Base-by-base conservation (phyloP, 148 eudicot species). In the Amaranthus palmeri region DNA sequence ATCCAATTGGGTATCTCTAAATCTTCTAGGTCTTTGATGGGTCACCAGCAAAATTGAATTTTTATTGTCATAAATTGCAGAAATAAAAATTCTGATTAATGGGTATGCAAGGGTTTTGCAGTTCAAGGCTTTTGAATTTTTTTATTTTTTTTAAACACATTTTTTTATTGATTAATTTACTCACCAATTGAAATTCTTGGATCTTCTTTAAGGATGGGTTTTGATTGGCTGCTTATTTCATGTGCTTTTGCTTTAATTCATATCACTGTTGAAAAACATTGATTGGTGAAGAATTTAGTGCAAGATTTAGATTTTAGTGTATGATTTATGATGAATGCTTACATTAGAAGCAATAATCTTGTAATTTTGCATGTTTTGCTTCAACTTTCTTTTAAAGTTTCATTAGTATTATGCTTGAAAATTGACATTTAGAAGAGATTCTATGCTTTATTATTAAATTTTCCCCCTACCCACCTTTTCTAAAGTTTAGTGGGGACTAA, bases 301-400 rank as follows among this genome's bases (percentile, higher is more conserved):
- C 69, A 25, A 25, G 36, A 25, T 69, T 60, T 44, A 57, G 43
- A 51, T 48, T 9, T 48, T 18, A 41, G 54, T 67, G 50, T 51
- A 72, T 58, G 67, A 69, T 69, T 61, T 40, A 56, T 14, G 56
- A 42, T 5, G n/a, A 45, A 72, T 41, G 12, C 9, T 18, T 75
- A 47, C 60, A 48, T 60, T 58, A 53, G 76, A 80, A 75, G 79
- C 74, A 75, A 80, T 75, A 54, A 75, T 80, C 67, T 65, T 61
- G 61, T 61, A 72, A 4, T 40, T 50, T 60, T 64, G 15, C 56
- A 46, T 73, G 56, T 76, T 53, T 25, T 70, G 64, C 12, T 45
- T 47, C 52, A 42, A 41, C 66, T 66, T 51, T 8, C 50, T 55
- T 65, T 66, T 75, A 2, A 57, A 25, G 54, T 44, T 66, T 43